Evolutionary conservation across 2,329 filamentous ascomycete genomes (phyloP), one percentile per base, ranked within the genome.

Genomic region (Scortechinia acanthostroma): DNA sequence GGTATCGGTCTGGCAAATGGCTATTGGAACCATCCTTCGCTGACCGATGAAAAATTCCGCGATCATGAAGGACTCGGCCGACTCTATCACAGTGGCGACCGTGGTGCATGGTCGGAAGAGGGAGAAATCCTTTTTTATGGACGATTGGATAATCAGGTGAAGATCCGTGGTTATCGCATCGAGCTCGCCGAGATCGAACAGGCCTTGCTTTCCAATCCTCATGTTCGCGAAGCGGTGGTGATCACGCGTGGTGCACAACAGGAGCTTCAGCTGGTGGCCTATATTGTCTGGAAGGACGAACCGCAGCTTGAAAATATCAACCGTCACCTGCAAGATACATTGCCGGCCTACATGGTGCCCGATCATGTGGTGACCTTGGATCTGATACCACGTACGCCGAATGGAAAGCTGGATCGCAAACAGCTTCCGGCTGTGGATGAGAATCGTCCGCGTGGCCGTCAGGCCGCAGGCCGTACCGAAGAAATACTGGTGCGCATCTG

Each of bases 241-340:
- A 68, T 97, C 2, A 79, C 97, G 3, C 79, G 88, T 61, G 79
- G 88, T 63, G 84, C 94, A 63, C 82, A 83, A 55, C 80, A 90
- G 58, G 88, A 95, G 61, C 91, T 96, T 61, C 85, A 81, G 0
- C 71, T 97, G 17, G 88, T 95, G 53, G 94, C 84, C 60, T 96
- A 96, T 61, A 79, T 95, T 49, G 90, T 96, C 2, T 89, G 90
- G 6, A 86, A 95, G 54, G 74, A 30, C n/a, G 25, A 51, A 22
- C 14, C 45, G 50, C 21, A 47, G 44, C 22, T 40, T 28, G 20
- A 48, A 47, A 21, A 13, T 23, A 13, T 85, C 85, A 64, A 70
- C 86, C 53, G 70, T 74, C 22, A 45, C 60, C n/a, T 49, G 51
- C n/a, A 53, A 55, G 17, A 51, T 57, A 37, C 50, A 60, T 42